Percentiles rank a stretch among this genome's conserved stretches.
Conservation (phyloP, 768 basidiomycete species). For the Asterophora lycoperdoides region DNA sequence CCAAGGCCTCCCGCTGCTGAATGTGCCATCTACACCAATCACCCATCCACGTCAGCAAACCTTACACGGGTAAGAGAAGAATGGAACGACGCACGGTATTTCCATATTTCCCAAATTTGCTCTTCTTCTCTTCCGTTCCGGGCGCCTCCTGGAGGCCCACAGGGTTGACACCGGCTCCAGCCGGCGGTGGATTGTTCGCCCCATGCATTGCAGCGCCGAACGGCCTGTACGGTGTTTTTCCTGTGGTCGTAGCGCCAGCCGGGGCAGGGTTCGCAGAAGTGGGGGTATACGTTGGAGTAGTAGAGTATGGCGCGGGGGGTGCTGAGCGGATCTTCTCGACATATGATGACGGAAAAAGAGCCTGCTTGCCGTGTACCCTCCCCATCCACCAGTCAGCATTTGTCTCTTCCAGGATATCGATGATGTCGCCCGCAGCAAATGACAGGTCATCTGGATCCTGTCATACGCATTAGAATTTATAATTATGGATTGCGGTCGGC, state of each 20-base stretch:
- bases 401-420: constrained; percentile 75
- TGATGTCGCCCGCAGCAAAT: constrained; percentile 69
- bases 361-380: constrained; percentile 54
- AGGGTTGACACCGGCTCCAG: constrained; percentile 32
- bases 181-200: constrained; percentile 33
- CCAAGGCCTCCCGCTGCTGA: too few relatives aligned
- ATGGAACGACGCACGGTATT: constrained; percentile 44
- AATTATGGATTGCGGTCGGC: constrained; percentile 2
- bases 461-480: not conserved
- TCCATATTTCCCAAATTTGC: constrained; percentile 52
- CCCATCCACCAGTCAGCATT: constrained; percentile 91
- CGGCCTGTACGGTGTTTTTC: constrained; percentile 34
- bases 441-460: constrained; percentile 80
- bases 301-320: constrained; percentile 16
- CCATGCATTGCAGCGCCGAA: constrained; percentile 44
- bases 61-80: not conserved
- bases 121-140: constrained; percentile 49
- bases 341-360: constrained; percentile 74
- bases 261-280: too few relatives aligned
- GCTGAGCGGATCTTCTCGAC: constrained; percentile 50
- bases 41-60: too few relatives aligned
- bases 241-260: too few relatives aligned
- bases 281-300: constrained; percentile 7
- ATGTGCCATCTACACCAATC: constrained; percentile 42
- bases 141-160: constrained; percentile 42